Base-by-base conservation (phyloP, 2,329 filamentous ascomycete genomes). In the Ophiocordyceps polyrhachis-furcata region DNA sequence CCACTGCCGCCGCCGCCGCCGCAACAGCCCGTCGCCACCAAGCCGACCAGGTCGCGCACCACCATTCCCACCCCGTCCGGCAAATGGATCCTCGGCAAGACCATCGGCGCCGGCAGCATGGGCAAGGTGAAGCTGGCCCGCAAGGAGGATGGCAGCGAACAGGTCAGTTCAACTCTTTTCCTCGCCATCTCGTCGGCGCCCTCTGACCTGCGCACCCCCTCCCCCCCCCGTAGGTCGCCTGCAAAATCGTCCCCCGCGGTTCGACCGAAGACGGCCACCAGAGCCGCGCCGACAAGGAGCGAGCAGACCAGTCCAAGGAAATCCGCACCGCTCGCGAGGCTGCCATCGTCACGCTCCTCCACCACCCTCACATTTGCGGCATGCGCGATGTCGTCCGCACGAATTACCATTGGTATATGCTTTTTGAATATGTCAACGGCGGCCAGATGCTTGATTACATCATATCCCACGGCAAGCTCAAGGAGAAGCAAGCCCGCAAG, bases 401-500 rank as follows among this genome's bases (percentile, higher is more conserved):
- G 43, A 89, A 91, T 56, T 91, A 95, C 60, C 91, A 98, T 63
- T 98, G 91, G 91, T 98, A 98, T 64, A 98, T 98, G 91, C 78
- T 98, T 44, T 98, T 94, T 58, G 91, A 98, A 66, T 95, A 91
- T 61, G 91, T 98, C 62, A 95, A 98, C 58, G 91, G 91, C 42
- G 91, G 91, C 17, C 91, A 98, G 65, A 96, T 98, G 91, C 78
- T 98, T 49, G 91, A 98, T 67, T 98, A 96, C 64, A 98, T 98
- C 61, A 98, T 98, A 58, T 95, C 88, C 4, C 91, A 98, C 57
- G 91, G 89, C 47, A 84, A 93, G 56, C 70, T 98, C 50, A 96
- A 96, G 70, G 91, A 98, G 67, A 96, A 96, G 64, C 89, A 94
- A 63, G 91, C 91, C 9, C 80, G 91, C 56, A 96, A 96, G 61